Evolutionary conservation across 345 rosid genomes (phyloP).

Genomic region (Rubroshorea leprosula): DNA sequence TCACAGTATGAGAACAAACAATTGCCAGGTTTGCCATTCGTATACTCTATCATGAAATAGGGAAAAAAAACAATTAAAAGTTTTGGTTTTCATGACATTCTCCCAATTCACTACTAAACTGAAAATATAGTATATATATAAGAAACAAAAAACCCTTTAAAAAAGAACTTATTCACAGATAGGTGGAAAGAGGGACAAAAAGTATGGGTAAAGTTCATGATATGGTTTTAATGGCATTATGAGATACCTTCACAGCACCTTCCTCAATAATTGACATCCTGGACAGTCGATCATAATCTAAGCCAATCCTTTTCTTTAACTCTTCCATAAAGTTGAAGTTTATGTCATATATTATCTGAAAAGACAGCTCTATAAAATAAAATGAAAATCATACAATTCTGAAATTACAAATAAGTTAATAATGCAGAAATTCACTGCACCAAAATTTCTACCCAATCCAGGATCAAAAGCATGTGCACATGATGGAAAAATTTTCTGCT

Average conservation of each 20-base stretch:
- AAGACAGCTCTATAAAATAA: slow-evolving; percentile 1
- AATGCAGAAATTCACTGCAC: neutral
- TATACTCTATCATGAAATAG: slow-evolving; percentile 27
- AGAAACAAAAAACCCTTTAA: neutral
- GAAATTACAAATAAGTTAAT: neutral
- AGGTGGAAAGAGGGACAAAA: neutral
- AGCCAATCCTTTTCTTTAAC: slow-evolving; percentile 36
- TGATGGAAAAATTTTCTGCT: neutral
- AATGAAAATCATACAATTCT: neutral
- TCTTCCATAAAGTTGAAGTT: slow-evolving; percentile 39
- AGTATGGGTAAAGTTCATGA: neutral
- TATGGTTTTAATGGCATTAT: neutral
- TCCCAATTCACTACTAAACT: slow-evolving; percentile 4
- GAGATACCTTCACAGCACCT: slow-evolving; percentile 41
- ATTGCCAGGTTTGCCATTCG: slow-evolving; percentile 47
- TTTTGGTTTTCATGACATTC: neutral
- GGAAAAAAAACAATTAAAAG: neutral
- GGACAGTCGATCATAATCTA: slow-evolving; percentile 38
- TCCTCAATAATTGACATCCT: slow-evolving; percentile 48
- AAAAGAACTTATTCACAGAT: neutral
- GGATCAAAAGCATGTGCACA: neutral
- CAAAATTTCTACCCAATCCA: neutral
- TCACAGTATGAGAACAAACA: slow-evolving; percentile 39
- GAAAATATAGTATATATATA: neutral
- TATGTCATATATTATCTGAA: slow-evolving; percentile 45